These are phyloP conservation scores for Cymbopogon flexuosus DNA, from an alignment of 202 grass and related monocot genomes.

Conservation along the genomic window DNA sequence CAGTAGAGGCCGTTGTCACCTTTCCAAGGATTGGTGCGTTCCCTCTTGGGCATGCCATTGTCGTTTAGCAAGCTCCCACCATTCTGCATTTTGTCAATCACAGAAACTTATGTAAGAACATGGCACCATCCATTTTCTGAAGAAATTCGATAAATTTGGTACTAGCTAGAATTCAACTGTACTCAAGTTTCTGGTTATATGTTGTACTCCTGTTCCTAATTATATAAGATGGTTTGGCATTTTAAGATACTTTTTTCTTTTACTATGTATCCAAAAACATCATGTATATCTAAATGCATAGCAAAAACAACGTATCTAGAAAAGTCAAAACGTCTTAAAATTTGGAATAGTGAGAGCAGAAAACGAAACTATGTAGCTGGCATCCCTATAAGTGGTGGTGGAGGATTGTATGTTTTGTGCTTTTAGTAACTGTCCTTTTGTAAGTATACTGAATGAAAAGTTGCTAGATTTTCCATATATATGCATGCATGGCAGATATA, in stretches of 20 bases:
- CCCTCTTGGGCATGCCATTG: constrained; percentile 47
- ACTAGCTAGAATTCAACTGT: not conserved
- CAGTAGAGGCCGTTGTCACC: constrained; percentile 61
- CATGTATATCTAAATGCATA: no score
- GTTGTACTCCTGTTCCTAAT: not conserved
- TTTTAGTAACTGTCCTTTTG: not conserved
- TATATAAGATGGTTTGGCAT: no score
- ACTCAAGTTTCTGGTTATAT: not conserved
- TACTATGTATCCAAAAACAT: not conserved
- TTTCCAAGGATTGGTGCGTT: constrained; percentile 66
- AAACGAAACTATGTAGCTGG: not conserved
- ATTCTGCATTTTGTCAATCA: constrained; percentile 13
- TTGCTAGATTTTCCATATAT: not conserved
- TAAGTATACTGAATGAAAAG: not conserved
- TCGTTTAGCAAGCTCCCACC: constrained; percentile 25
- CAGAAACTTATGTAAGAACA: not conserved
- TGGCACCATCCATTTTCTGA: not conserved
- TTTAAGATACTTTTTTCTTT: not conserved
- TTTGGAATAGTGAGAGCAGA: no score
- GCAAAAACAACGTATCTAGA: not conserved
- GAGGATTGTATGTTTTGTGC: not conserved
- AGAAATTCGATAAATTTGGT: not conserved
- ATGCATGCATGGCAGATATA: not conserved
- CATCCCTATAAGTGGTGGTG: not conserved
- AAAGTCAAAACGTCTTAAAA: not conserved